phyloP scores from a whole-genome alignment of 2,329 filamentous ascomycete genomes.

The Aureobasidium subglaciale region DNA sequence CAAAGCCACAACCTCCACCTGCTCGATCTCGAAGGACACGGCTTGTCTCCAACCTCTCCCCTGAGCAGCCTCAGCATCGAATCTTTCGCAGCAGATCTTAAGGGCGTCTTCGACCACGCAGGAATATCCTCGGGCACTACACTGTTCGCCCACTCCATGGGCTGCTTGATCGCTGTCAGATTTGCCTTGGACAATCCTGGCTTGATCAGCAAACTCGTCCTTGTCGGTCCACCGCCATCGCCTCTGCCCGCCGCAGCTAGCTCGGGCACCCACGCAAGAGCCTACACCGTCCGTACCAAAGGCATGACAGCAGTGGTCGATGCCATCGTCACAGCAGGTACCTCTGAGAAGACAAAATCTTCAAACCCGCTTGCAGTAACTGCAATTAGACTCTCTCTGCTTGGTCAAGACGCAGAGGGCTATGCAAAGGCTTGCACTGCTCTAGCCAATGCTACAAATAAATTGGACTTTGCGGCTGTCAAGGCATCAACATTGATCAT shows the following conservation, averaged over 20 bases:
- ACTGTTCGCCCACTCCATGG: conserved; percentile 47
- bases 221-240: conserved; percentile 43
- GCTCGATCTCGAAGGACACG: conserved; percentile 50
- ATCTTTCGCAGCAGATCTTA: conserved; percentile 39
- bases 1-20: conserved; percentile 24
- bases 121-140: conserved; percentile 24
- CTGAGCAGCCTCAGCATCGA: conserved; percentile 36
- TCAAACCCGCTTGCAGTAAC: conserved; percentile 36
- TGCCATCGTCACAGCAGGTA: conserved; percentile 31
- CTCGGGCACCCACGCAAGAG: conserved; percentile 29
- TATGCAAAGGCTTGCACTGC: conserved; percentile 50
- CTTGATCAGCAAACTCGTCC: conserved; percentile 38
- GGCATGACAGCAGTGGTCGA: conserved; percentile 42
- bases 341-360: conserved; percentile 32
- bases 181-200: conserved; percentile 36
- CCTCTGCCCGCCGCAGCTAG: conserved; percentile 35
- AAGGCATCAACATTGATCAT: conserved; percentile 34
- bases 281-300: conserved; percentile 34
- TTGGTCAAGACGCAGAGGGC: conserved; percentile 45
- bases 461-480: conserved; percentile 28
- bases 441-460: conserved; percentile 34
- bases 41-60: conserved; percentile 46
- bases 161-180: conserved; percentile 41
- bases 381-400: conserved; percentile 38
- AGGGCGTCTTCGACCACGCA: conserved; percentile 20